These are phyloP conservation scores for Capsicum chinense DNA, from an alignment of 257 asterid species.

Conservation along the genomic window DNA sequence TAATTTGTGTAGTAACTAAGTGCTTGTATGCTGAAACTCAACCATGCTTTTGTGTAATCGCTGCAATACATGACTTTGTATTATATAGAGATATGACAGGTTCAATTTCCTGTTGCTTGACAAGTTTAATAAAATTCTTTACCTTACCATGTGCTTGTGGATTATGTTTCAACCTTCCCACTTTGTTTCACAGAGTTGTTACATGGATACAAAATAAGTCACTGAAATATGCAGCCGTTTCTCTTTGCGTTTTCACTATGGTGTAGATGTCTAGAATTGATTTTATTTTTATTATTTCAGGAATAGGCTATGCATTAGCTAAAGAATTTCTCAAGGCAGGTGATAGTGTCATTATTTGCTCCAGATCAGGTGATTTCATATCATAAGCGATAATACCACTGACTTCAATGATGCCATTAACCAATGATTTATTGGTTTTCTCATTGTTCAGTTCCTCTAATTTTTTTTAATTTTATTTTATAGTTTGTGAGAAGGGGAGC, in stretches of 20 bases:
- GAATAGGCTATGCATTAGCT: constrained; percentile 95
- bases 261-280: neutral
- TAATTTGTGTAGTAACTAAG: neutral
- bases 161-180: neutral
- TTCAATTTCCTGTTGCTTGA: neutral
- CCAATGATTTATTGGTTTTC: constrained; percentile 2
- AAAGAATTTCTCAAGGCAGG: constrained; percentile 87
- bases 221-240: neutral
- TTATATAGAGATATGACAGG: neutral
- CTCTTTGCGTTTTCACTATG: neutral
- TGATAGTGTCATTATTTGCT: constrained; percentile 87
- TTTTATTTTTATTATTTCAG: constrained; percentile 48
- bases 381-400: neutral
- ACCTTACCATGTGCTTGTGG: neutral
- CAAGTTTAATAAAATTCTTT: neutral
- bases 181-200: neutral
- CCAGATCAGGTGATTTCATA: constrained; percentile 70
- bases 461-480: neutral
- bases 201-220: constrained; percentile 1
- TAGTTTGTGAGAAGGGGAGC: neutral
- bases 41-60: constrained; percentile 10
- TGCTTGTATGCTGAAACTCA: neutral
- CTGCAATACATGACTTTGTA: neutral
- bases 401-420: neutral
- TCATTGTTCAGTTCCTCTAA: constrained; percentile 2